Conservation (phyloP, 192 early-diverging fungal genomes). For the Gonapodya prolifera region DNA sequence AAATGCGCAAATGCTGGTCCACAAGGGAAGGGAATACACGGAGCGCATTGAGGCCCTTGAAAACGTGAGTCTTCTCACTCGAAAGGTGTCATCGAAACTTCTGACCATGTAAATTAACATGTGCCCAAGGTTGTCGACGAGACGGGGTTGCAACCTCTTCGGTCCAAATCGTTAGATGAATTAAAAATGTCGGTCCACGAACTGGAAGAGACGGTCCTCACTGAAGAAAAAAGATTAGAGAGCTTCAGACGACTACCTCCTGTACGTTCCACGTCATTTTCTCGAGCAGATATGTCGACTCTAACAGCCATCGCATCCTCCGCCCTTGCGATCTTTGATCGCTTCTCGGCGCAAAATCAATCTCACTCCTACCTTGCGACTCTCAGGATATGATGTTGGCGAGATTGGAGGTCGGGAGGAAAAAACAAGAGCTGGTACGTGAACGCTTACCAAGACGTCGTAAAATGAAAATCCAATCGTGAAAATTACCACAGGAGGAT, state of each 20-base stretch:
- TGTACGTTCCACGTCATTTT: no score
- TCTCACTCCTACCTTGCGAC: not conserved
- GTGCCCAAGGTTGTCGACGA: not conserved
- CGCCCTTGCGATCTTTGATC: no score
- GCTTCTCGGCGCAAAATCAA: no score
- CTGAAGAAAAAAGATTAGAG: not conserved
- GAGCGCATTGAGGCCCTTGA: conserved; percentile 15
- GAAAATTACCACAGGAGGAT: not conserved
- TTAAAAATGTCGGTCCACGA: not conserved
- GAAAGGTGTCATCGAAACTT: no score
- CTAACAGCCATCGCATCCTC: no score
- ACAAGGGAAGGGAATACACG: conserved; percentile 22
- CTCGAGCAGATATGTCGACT: no score
- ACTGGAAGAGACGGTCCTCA: not conserved
- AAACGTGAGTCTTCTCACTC: no score
- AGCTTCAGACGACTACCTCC: not conserved
- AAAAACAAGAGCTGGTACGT: not conserved
- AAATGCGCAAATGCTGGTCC: conserved; percentile 19
- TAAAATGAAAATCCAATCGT: no score
- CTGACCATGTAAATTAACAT: not conserved
- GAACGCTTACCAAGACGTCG: no score
- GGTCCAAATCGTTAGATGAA: not conserved
- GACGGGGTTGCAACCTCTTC: not conserved
- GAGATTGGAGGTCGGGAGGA: not conserved
- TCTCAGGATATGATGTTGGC: not conserved